Evolutionary conservation across 225 moss, liverwort and hornwort genomes (phyloP).

Genomic region (Takakia lepidozioides): DNA sequence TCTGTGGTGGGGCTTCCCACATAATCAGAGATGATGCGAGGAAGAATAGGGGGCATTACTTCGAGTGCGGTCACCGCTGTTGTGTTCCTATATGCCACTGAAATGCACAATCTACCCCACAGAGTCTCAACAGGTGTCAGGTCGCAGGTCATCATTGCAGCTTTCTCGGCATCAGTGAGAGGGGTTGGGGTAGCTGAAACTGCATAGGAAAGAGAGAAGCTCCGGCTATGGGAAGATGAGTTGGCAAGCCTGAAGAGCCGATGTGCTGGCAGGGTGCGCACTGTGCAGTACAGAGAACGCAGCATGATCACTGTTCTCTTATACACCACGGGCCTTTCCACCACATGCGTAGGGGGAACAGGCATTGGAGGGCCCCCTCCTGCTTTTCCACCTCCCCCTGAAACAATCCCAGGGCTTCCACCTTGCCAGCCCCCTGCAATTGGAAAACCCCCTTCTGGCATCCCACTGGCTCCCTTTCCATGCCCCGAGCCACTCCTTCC

Average conservation of each 20-base stretch:
- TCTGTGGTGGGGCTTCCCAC: constrained; percentile 96
- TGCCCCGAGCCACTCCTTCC: constrained; percentile 23
- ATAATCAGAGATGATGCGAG: constrained; percentile 79
- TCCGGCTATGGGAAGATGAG: constrained; percentile 80
- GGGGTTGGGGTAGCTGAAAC: constrained; percentile 55
- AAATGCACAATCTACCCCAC: constrained; percentile 79
- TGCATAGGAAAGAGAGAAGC: constrained; percentile 75
- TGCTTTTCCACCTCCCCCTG: constrained; percentile 11
- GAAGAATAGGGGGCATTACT: constrained; percentile 77
- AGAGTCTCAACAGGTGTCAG: constrained; percentile 86
- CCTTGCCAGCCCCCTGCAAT: constrained; percentile 7
- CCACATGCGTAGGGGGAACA: constrained; percentile 50
- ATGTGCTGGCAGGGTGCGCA: constrained; percentile 84
- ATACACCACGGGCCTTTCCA: constrained; percentile 89
- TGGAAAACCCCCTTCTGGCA: constrained; percentile 22
- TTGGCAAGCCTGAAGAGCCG: constrained; percentile 88
- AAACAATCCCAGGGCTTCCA: not conserved
- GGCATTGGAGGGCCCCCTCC: constrained; percentile 31
- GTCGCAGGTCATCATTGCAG: constrained; percentile 69
- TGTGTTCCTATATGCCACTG: constrained; percentile 74
- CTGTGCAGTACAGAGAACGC: constrained; percentile 84
- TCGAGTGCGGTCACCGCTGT: constrained; percentile 92
- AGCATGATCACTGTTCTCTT: constrained; percentile 95
- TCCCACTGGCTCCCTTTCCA: constrained; percentile 20
- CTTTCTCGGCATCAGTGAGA: constrained; percentile 63